phyloP scores from a whole-genome alignment of 345 rosid species.

The Syzygium grande region DNA sequence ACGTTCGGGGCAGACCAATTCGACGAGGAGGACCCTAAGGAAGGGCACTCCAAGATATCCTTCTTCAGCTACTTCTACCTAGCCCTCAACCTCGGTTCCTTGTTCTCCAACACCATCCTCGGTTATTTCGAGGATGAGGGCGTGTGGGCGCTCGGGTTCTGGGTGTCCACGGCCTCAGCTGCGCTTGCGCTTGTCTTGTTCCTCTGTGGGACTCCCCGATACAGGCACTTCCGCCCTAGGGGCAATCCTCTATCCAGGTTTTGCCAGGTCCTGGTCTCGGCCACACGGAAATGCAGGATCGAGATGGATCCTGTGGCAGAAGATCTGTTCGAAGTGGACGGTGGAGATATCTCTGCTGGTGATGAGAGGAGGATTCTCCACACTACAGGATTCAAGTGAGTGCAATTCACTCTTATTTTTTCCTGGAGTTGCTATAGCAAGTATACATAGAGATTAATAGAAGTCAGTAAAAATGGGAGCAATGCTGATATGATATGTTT shows the following conservation, averaged over 20 bases:
- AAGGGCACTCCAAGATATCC: constrained; percentile 72
- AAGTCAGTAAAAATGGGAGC: too few relatives aligned
- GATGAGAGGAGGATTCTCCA: constrained; percentile 63
- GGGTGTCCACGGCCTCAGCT: constrained; percentile 85
- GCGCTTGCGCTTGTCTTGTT: constrained; percentile 56
- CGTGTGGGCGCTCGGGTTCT: constrained; percentile 75
- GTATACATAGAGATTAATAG: too few relatives aligned
- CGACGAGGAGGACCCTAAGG: constrained; percentile 77
- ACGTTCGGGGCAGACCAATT: constrained; percentile 97
- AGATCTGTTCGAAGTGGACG: constrained; percentile 41
- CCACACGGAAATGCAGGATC: constrained; percentile 48
- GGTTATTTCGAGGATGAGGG: constrained; percentile 89
- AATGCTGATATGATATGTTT: background rate
- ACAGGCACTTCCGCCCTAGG: constrained; percentile 61
- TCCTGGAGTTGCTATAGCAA: too few relatives aligned
- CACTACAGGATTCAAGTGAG: constrained; percentile 66
- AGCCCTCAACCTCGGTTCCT: constrained; percentile 86
- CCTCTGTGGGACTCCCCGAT: constrained; percentile 68
- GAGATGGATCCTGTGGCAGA: constrained; percentile 16
- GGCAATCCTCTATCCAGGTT: constrained; percentile 82
- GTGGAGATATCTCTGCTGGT: constrained; percentile 1
- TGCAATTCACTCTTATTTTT: background rate
- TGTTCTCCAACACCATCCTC: constrained; percentile 79
- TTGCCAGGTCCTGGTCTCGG: constrained; percentile 74
- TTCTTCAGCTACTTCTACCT: constrained; percentile 95